phyloP scores from a whole-genome alignment of 2,329 filamentous ascomycete species.

The Phialophora verrucosa region DNA sequence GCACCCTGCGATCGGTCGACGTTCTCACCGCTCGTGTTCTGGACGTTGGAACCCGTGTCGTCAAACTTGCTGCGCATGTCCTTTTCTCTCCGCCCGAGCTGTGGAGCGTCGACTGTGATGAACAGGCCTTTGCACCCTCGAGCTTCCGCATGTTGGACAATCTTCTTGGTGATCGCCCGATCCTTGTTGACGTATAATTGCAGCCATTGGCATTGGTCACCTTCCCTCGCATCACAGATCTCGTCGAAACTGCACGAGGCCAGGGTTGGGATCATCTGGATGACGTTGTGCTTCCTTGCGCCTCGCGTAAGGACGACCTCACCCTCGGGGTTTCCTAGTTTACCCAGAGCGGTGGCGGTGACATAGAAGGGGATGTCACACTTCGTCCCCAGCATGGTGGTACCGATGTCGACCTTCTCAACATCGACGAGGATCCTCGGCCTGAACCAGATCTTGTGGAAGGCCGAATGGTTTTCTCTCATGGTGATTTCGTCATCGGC shows the following conservation, averaged over 20 bases:
- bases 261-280: conserved; percentile 98
- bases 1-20: conserved; percentile 91
- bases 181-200: conserved; percentile 98
- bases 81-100: conserved; percentile 93
- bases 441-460: conserved; percentile 97
- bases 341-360: conserved; percentile 92
- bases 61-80: conserved; percentile 95
- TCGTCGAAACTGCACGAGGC: conserved; percentile 98
- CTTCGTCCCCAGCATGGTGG: conserved; percentile 91
- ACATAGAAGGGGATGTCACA: conserved; percentile 91
- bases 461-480: conserved; percentile 93
- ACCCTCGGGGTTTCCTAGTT: conserved; percentile 87
- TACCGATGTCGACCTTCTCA: conserved; percentile 81
- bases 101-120: conserved; percentile 97
- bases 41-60: conserved; percentile 82
- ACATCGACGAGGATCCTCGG: conserved; percentile 89
- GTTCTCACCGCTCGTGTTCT: conserved; percentile 67
- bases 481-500: conserved; percentile 93
- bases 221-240: conserved; percentile 82
- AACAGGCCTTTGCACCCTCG: conserved; percentile 95
- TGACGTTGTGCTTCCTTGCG: conserved; percentile 81
- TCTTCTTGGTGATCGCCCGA: conserved; percentile 83
- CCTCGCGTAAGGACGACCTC: conserved; percentile 89
- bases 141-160: conserved; percentile 87
- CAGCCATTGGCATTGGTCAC: conserved; percentile 90